Evolutionary conservation across 805 yeast genomes (phyloP), one percentile per base, ranked within the genome.

Genomic region (Yarrowia porcina): DNA sequence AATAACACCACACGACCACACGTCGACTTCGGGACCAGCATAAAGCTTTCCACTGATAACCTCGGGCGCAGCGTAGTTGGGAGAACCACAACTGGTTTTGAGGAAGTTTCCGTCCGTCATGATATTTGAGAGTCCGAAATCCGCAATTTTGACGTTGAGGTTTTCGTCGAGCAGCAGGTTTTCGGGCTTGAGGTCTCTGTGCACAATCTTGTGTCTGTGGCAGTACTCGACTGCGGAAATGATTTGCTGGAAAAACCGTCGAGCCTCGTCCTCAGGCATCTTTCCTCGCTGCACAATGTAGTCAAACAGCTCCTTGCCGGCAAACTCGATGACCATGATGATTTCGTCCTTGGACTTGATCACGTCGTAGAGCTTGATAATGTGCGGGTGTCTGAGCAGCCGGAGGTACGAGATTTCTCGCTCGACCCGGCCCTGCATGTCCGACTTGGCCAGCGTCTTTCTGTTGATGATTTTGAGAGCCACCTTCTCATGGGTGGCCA

Each of bases 21-120:
- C 97, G 74, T 92, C 98, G 52, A 93, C 97, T 75, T 93, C 97
- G 2, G 98, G 97, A 10, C 98, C 98, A 1, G 97, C 98, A 69
- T 92, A 93, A 61, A 93, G 80, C 73, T 93, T 90, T 35, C 97
- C 97, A 65, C 92, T 85, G 64, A 92, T 92, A 28, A 92, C 97
- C 75, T 92, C 98, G 1, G 98, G 98, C 0, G 98, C 97, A 6
- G 98, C 97, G 74, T 92, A 92, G 72, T 93, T 93, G 63, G 98
- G 98, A 8, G 96, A 88, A 4, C 98, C 98, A 77, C 98, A 93
- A 68, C 92, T 85, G 1, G 98, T 92, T 72, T 92, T 93, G 71
- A 92, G 80, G 73, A 92, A 92, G 74, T 92, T 92, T 65, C 98
- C 98, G 75, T 92, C 98, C 17, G 97, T 93, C 98, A 92, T 92